A percentile compares a stretch with the other conserved stretches of the same genome.
These are phyloP conservation scores for Sclerotinia borealis DNA, from an alignment of 2,329 filamentous ascomycete species.

Conservation along the genomic window DNA sequence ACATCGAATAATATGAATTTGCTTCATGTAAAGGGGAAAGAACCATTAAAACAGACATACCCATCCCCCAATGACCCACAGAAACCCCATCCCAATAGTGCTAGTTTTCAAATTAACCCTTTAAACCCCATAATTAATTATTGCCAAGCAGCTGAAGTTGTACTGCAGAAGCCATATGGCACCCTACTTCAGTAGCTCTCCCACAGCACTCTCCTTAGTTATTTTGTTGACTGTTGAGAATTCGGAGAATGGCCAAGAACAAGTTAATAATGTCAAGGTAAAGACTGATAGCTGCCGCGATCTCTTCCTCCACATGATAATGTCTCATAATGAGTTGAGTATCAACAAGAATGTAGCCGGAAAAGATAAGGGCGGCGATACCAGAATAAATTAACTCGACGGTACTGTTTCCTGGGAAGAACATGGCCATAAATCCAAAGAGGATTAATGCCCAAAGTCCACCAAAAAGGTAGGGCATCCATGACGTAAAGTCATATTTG, in stretches of 20 bases:
- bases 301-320: conserved; percentile 97
- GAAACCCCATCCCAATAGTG: background rate
- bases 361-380: conserved; percentile 80
- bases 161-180: background rate
- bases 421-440: conserved; percentile 87
- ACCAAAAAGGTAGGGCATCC: conserved; percentile 93
- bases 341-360: conserved; percentile 89
- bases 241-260: conserved; percentile 86
- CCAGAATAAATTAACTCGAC: conserved; percentile 82
- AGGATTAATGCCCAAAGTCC: conserved; percentile 83
- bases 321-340: conserved; percentile 93
- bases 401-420: conserved; percentile 78
- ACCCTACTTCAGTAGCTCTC: background rate
- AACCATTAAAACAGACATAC: background rate
- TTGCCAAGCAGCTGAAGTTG: background rate
- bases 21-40: background rate
- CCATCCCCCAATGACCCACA: background rate
- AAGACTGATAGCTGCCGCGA: conserved; percentile 87
- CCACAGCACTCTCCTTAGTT: conserved; percentile 52
- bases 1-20: background rate
- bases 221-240: conserved; percentile 92
- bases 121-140: background rate
- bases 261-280: conserved; percentile 97
- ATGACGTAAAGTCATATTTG: conserved; percentile 96
- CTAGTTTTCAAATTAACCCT: conserved; percentile 5